phyloP scores from a whole-genome alignment of 2,329 filamentous ascomycete species.

The Diplodia mutila region DNA sequence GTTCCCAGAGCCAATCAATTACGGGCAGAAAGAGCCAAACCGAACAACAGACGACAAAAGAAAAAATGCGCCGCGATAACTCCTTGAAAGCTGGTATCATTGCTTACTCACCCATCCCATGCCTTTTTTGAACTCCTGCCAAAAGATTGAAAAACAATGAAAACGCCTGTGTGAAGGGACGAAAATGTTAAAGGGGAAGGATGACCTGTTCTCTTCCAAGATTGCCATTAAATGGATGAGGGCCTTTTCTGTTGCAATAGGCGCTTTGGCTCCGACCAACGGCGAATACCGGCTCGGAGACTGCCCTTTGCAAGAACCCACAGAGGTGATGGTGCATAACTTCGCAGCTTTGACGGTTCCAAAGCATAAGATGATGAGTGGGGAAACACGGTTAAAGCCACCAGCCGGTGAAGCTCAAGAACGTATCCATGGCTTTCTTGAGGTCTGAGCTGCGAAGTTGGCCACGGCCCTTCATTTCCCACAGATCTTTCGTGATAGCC shows the following conservation, averaged over 20 bases:
- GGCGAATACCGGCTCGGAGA: background rate
- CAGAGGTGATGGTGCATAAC: background rate
- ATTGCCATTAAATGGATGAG: background rate
- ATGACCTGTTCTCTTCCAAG: background rate
- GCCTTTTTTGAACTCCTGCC: slow-evolving; percentile 17
- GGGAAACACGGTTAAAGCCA: slow-evolving; percentile 10
- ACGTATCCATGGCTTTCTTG: slow-evolving; percentile 41
- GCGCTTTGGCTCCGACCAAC: background rate
- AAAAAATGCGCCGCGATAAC: background rate
- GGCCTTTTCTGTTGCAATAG: background rate
- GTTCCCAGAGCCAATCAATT: background rate
- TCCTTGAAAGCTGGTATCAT: slow-evolving; percentile 16
- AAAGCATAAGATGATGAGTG: background rate
- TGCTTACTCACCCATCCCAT: slow-evolving; percentile 4
- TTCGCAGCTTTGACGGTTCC: background rate
- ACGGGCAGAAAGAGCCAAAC: background rate
- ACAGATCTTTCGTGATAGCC: slow-evolving; percentile 35
- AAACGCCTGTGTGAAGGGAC: background rate
- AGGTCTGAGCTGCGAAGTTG: slow-evolving; percentile 40
- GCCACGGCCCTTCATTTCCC: slow-evolving; percentile 40
- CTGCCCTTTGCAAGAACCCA: too few relatives aligned
- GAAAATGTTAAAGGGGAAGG: background rate
- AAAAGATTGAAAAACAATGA: background rate
- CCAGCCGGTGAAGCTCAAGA: slow-evolving; percentile 39
- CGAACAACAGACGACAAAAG: background rate